phyloP scores from a whole-genome alignment of 2,329 filamentous ascomycete species.

The Aphanoascus verrucosus region DNA sequence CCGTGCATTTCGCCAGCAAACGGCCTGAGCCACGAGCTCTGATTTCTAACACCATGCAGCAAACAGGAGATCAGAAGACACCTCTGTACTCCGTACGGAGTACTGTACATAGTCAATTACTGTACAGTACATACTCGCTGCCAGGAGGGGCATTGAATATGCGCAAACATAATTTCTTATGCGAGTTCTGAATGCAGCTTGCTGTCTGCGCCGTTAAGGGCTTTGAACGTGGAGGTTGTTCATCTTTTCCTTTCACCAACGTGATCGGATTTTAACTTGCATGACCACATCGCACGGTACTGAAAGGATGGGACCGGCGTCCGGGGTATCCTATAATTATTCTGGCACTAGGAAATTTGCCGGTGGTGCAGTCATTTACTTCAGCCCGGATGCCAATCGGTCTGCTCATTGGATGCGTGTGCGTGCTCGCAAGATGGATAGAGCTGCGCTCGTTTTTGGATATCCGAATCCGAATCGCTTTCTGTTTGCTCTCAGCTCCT shows the following conservation, averaged over 20 bases:
- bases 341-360: background rate
- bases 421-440: too few species aligned
- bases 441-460: background rate
- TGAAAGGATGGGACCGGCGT: background rate
- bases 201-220: background rate
- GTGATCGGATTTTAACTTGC: background rate
- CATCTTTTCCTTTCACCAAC: background rate
- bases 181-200: background rate
- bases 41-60: background rate
- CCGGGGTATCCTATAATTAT: too few species aligned
- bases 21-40: too few species aligned
- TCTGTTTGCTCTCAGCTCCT: too few species aligned
- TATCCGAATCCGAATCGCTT: background rate
- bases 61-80: background rate
- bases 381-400: constrained; percentile 1
- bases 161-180: background rate
- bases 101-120: too few species aligned
- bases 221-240: background rate
- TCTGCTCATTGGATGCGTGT: background rate
- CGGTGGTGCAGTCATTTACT: background rate
- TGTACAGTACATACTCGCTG: too few species aligned
- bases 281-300: background rate
- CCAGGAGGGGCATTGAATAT: background rate
- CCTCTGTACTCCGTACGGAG: too few species aligned
- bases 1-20: background rate